phyloP scores from a whole-genome alignment of 2,329 filamentous ascomycete genomes.

The Lithohypha guttulata region DNA sequence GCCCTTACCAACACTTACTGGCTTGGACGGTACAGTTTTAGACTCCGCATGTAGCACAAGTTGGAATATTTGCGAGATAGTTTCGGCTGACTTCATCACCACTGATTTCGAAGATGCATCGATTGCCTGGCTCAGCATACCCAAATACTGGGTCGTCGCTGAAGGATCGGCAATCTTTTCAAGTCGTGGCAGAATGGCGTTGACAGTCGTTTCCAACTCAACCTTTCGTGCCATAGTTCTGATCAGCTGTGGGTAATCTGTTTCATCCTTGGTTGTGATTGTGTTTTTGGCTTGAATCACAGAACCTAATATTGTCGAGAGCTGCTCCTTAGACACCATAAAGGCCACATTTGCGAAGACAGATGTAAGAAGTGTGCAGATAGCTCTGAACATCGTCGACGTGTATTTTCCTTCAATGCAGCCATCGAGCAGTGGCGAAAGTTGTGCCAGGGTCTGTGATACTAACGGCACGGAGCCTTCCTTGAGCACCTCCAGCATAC shows the following conservation, averaged over 20 bases:
- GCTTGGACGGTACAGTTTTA: conserved; percentile 23
- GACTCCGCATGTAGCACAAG: conserved; percentile 41
- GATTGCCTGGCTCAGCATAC: conserved; percentile 31
- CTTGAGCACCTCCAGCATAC: conserved; percentile 75
- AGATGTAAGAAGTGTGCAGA: conserved; percentile 67
- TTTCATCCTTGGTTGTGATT: not conserved
- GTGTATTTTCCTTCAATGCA: conserved; percentile 34
- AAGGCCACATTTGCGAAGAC: conserved; percentile 76
- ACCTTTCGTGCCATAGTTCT: conserved; percentile 57
- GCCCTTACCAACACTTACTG: conserved; percentile 40
- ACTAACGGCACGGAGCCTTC: conserved; percentile 78
- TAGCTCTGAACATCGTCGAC: conserved; percentile 67
- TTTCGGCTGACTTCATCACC: conserved; percentile 62
- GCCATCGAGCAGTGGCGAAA: conserved; percentile 62
- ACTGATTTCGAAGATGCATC: conserved; percentile 61
- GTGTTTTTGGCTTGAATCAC: not conserved
- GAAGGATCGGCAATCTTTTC: not conserved
- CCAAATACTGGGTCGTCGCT: conserved; percentile 9
- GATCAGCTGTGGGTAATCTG: conserved; percentile 3
- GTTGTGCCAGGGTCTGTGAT: conserved; percentile 61
- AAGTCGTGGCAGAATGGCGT: not conserved
- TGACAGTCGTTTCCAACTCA: conserved; percentile 47
- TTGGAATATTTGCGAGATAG: conserved; percentile 53
- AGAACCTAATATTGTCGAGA: conserved; percentile 56
- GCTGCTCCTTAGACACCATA: conserved; percentile 68